Conservation (phyloP, 305 asterid species). For the Solanum hybrid region DNA sequence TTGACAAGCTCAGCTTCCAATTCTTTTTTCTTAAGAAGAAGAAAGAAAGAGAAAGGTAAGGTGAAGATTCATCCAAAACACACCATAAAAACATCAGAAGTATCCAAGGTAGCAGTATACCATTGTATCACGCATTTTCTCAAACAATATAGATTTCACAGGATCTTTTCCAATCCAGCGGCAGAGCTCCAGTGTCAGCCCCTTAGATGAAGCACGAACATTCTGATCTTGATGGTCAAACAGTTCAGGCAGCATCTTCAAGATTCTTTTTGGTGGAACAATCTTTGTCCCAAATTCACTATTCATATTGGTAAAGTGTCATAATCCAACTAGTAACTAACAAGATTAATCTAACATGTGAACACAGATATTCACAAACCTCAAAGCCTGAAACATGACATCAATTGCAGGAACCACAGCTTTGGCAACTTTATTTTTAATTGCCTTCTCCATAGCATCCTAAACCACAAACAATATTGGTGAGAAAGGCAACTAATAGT, state of each 20-base stretch:
- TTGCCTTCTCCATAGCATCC: conserved; percentile 99
- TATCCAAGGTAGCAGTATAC: conserved; percentile 26
- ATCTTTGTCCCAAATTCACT: conserved; percentile 97
- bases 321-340: conserved; percentile 10
- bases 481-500: not conserved
- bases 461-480: conserved; percentile 21
- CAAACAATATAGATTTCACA: conserved; percentile 89
- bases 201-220: conserved; percentile 98
- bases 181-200: conserved; percentile 92
- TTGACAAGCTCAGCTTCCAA: conserved; percentile 92
- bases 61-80: not conserved
- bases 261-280: conserved; percentile 87
- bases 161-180: conserved; percentile 99
- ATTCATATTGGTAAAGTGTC: conserved; percentile 24
- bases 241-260: conserved; percentile 99
- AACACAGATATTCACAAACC: conserved; percentile 39
- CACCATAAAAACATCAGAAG: not conserved
- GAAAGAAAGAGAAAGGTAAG: conserved; percentile 7
- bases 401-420: conserved; percentile 99
- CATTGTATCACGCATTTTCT: conserved; percentile 99
- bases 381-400: conserved; percentile 99
- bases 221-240: conserved; percentile 99
- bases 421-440: conserved; percentile 94
- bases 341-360: not conserved
- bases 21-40: conserved; percentile 71